Evolutionary conservation across 2,329 filamentous ascomycete species (phyloP), one percentile per base, ranked within the genome.

Genomic region (Dissoconium aciculare): DNA sequence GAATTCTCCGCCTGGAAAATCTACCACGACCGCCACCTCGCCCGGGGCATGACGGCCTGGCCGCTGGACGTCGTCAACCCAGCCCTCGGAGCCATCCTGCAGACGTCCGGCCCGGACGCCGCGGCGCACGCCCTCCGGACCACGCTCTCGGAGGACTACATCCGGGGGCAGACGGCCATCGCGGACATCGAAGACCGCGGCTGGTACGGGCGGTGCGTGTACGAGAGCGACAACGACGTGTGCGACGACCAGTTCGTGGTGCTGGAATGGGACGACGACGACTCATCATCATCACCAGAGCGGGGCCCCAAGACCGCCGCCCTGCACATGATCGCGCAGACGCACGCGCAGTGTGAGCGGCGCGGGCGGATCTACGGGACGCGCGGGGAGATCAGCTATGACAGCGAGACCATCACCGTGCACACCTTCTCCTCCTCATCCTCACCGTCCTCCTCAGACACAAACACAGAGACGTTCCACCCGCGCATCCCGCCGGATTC

Each of bases 161-260:
- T 62, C 17, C 33, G 73, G 47, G 15, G 32, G 0, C 74, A 74
- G 35, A 63, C 54, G 1, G 58, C 64, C 10, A 49, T 56, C 1
- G 50, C 55, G 5, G 54, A 62, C n/a, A 59, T 73, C 4, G 59
- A 65, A 28, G 46, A 48, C 8, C 54, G 68, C 4, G 58, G 64
- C 1, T 76, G 84, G 83, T 95, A 84, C 49, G 89, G 89, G 0
- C 73, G 87, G n/a, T 98, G 89, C 50, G 89, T 95, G 2, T 95
- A 76, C 58, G 89, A 94, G 52, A 65, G 76, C 4, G 84, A 92
- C 57, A 98, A 95, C 56, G 75, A 91, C 47, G 89, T 95, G 25
- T 82, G 76, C 47, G 89, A 98, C 53, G 83, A 95, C 47, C 87
- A 95, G 54, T 69, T 78, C 15, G 89, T 95, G 12, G 87, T 79